Base-by-base conservation (phyloP, 2,329 filamentous ascomycete genomes). In the Arthrocladium fulminans region DNA sequence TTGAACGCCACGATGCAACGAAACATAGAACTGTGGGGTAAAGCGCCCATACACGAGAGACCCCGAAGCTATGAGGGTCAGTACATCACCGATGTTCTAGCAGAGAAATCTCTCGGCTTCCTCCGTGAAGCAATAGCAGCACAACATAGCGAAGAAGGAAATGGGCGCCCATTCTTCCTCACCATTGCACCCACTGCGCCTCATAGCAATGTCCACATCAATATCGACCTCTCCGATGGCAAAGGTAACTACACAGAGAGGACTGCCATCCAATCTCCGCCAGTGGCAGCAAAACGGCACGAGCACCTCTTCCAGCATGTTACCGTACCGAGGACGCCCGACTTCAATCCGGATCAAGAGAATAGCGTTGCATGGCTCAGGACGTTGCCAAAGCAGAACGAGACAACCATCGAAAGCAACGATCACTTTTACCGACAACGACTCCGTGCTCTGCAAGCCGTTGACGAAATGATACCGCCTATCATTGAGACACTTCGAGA, bases 181-280 rank as follows among this genome's bases (percentile, higher is more conserved):
- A 74, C 73, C 0, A 70, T 84, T 7, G 78, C 83, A 0, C 84
- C 83, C 0, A 73, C 82, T 4, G 82, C 78, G 0, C 83, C 84
- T 0, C 84, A 88, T 56, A 73, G 74, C 19, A 79, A 81, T 51
- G 66, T 74, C 3, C 59, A 72, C 20, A 52, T 57, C 15, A 19
- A 49, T 27, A 44, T 43, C 9, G 45, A 41, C 23, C 35, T 39
- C 10, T 22, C 17, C 13, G 23, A 29, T 19, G 43, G 29, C 20
- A 30, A 22, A 20, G 34, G 40, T 59, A 50, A 52, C 57, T 2
- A 54, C 62, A 37, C 50, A 54, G 19, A 59, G 57, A 8, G 52
- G 52, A 8, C 42, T 9, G 45, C 61, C 1, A 50, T 53, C 0
- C 71, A 76, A 59, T 66, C 69, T 3, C 69, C 70, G 0, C 80